Percentiles rank a stretch among this genome's conserved stretches.
Evolutionary conservation across 2,329 filamentous ascomycete species (phyloP).

Genomic region (Pseudocercospora eumusae): DNA sequence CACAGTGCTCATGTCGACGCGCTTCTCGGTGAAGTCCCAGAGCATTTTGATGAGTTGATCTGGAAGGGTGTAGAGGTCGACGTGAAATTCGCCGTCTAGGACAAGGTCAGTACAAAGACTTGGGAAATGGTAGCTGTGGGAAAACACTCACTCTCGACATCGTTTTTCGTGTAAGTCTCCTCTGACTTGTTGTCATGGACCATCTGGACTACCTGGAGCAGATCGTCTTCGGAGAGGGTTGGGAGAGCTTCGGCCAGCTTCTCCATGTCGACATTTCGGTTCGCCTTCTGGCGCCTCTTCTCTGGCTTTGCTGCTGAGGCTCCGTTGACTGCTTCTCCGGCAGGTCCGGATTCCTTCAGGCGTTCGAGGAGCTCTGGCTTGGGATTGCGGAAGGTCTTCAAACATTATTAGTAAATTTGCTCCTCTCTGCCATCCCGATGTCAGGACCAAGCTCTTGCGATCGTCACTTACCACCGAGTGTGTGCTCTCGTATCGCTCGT

Average conservation of each 20-base stretch:
- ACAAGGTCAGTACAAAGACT: conserved; percentile 17
- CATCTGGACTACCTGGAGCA: conserved; percentile 93
- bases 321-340: conserved; percentile 58
- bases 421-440: not conserved
- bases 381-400: conserved; percentile 82
- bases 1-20: conserved; percentile 38
- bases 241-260: conserved; percentile 91
- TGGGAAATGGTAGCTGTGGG: not conserved
- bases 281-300: conserved; percentile 68
- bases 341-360: conserved; percentile 79
- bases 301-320: conserved; percentile 63
- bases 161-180: conserved; percentile 95
- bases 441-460: not conserved
- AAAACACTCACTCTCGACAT: conserved; percentile 72
- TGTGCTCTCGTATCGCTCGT: conserved; percentile 76
- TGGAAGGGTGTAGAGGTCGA: conserved; percentile 96
- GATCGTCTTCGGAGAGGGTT: conserved; percentile 86
- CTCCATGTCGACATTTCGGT: conserved; percentile 75
- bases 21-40: conserved; percentile 73
- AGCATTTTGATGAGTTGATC: conserved; percentile 87
- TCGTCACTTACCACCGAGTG: conserved; percentile 65
- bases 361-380: conserved; percentile 78
- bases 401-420: not conserved
- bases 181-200: conserved; percentile 95
- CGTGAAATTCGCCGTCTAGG: conserved; percentile 91